These are phyloP conservation scores for Xanthoceras sorbifolium DNA, from an alignment of 345 rosid species.

Conservation along the genomic window DNA sequence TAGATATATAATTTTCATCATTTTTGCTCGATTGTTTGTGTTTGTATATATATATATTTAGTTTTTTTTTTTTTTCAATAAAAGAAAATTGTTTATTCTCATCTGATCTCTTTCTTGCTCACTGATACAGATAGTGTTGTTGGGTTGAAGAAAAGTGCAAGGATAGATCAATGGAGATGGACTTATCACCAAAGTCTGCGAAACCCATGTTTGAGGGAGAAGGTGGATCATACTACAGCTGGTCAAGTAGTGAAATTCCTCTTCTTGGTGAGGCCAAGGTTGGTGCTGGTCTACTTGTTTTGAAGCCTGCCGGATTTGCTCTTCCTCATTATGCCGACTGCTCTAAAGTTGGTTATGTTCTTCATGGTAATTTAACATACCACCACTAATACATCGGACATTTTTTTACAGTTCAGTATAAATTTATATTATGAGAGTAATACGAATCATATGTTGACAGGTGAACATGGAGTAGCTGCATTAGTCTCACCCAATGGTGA, in stretches of 20 bases:
- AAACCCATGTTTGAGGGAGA: constrained; percentile 28
- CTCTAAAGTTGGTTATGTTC: constrained; percentile 40
- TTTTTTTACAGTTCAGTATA: too few species aligned
- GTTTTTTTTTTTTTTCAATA: too few species aligned
- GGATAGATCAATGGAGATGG: constrained; percentile 20
- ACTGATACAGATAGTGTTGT: too few species aligned
- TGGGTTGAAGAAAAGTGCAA: too few species aligned
- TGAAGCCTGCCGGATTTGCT: constrained; percentile 34
- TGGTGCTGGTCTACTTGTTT: constrained; percentile 31
- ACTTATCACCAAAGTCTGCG: constrained; percentile 31
- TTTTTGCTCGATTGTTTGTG: too few species aligned
- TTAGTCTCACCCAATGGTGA: constrained; percentile 24
- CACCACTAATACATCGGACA: constrained; percentile 17
- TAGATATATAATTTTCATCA: too few species aligned
- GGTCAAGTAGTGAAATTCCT: constrained; percentile 32
- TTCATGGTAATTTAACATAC: constrained; percentile 27
- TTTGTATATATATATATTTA: too few species aligned
- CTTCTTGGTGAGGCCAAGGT: constrained; percentile 25
- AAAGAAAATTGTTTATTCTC: too few species aligned
- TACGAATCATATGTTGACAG: not conserved
- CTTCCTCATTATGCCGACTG: constrained; percentile 41
- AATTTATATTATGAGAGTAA: too few species aligned
- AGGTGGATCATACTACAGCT: constrained; percentile 34
- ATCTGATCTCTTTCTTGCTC: too few species aligned
- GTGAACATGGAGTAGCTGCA: constrained; percentile 29